phyloP scores from a whole-genome alignment of 2,329 filamentous ascomycete genomes.

The Zymoseptoria crescenta region DNA sequence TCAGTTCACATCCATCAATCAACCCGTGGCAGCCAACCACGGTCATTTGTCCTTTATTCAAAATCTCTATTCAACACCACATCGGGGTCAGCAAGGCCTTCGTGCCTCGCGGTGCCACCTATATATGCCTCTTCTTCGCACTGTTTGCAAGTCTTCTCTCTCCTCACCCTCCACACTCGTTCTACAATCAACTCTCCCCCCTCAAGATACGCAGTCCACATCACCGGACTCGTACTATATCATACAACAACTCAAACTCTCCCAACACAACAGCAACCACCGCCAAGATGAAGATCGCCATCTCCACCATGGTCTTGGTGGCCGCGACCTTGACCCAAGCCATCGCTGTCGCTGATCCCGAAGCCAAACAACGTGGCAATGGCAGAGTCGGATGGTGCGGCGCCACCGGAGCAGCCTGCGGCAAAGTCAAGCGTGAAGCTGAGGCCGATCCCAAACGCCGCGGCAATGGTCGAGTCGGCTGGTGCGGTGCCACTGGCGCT shows the following conservation, averaged over 20 bases:
- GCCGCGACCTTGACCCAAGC: conserved; percentile 13
- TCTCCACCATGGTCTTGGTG: conserved; percentile 15
- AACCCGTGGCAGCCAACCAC: background rate
- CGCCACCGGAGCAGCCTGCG: conserved; percentile 35
- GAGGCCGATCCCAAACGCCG: conserved; percentile 19
- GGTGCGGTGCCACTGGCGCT: conserved; percentile 13
- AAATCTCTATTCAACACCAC: conserved; percentile 17
- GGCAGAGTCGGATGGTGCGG: conserved; percentile 26
- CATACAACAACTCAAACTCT: background rate
- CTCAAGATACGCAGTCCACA: conserved; percentile 2
- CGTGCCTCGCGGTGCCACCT: background rate
- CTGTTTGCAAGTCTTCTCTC: background rate
- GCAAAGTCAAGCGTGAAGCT: conserved; percentile 24
- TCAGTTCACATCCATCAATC: background rate
- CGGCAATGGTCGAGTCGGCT: background rate
- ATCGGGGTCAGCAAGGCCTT: conserved; percentile 4
- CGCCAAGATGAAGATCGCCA: conserved; percentile 21
- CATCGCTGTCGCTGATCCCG: conserved; percentile 14
- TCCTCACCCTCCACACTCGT: background rate
- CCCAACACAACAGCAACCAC: conserved; percentile 9
- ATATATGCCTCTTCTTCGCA: background rate
- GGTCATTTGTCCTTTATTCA: conserved; percentile 4
- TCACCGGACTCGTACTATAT: background rate
- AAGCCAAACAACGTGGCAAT: background rate
- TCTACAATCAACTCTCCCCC: background rate